Base-by-base conservation (phyloP, 2,329 filamentous ascomycete species). In the Ramichloridium luteum region DNA sequence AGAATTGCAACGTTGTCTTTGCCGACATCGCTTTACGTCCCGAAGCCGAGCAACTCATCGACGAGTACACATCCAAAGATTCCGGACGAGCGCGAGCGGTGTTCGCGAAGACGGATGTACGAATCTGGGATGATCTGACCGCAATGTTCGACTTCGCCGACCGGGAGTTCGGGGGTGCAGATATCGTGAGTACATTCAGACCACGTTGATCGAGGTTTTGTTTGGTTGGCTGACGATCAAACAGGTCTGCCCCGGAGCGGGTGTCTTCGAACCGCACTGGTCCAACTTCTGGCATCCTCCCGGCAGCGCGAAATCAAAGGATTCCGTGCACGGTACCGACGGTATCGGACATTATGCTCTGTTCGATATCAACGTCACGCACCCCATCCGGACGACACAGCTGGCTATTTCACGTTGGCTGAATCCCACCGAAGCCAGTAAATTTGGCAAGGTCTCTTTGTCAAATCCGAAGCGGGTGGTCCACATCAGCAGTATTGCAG, bases 201-300 rank as follows among this genome's bases (percentile, higher is more conserved):
- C 36, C 47, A 6, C 39, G 50, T 25, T 60, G n/a, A n/a, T n/a
- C n/a, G n/a, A n/a, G n/a, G n/a, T n/a, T n/a, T n/a, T n/a, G n/a
- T n/a, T n/a, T 37, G 8, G 6, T n/a, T 28, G n/a, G n/a, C 26
- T 33, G 22, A 28, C 16, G 58, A 60, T 1, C 54, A 48, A 2
- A 12, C 28, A 47, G 44, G 45, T 65, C 10, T 64, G 62, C 31
- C 64, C 64, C 0, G 62, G 64, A 12, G 64, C 64, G 3, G 64
- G 64, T 4, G 50, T 67, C 15, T 67, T 57, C 49, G 64, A 68
- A 32, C 62, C 62, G 0, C 50, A 58, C 32, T 63, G 55, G 47
- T 55, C 48, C 34, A 65, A 63, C 45, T 67, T 66, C 49, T 67
- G 62, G 62, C 53, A 61, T 33, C 62, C 62, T 0, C 63, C 63